These are phyloP conservation scores for Albifimbria verrucaria DNA, from an alignment of 2,329 filamentous ascomycete species.

Conservation along the genomic window DNA sequence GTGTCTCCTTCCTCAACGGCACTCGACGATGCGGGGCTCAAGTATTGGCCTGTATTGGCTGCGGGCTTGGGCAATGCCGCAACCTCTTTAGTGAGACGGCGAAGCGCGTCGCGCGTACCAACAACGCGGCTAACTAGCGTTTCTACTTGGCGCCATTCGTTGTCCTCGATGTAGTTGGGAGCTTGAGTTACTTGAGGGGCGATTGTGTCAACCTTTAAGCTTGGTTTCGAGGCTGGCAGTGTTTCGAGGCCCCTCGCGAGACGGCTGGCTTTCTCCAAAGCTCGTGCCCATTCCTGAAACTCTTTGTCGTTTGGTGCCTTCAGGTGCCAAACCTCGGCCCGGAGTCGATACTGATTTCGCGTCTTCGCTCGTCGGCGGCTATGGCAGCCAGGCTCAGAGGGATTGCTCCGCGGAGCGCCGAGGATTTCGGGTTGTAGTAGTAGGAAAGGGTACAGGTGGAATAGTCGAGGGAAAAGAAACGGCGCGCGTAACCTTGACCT, in stretches of 20 bases:
- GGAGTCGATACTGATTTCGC: slow-evolving; percentile 95
- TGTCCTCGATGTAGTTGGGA: slow-evolving; percentile 58
- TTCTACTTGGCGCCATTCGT: slow-evolving; percentile 86
- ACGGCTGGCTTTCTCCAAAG: slow-evolving; percentile 78
- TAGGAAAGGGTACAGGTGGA: slow-evolving; percentile 93
- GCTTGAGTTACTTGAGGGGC: slow-evolving; percentile 21
- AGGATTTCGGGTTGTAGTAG: slow-evolving; percentile 91
- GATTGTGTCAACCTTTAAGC: slow-evolving; percentile 22
- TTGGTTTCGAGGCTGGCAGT: slow-evolving; percentile 20
- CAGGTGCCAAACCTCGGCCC: slow-evolving; percentile 97
- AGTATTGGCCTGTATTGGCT: slow-evolving; percentile 23
- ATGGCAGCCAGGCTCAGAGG: slow-evolving; percentile 89
- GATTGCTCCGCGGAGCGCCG: slow-evolving; percentile 86
- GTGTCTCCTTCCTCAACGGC: slow-evolving; percentile 52
- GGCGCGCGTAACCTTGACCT: slow-evolving; percentile 86
- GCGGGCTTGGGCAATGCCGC: slow-evolving; percentile 45
- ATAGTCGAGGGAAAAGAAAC: slow-evolving; percentile 96
- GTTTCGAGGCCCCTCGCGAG: slow-evolving; percentile 53
- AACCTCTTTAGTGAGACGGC: slow-evolving; percentile 81
- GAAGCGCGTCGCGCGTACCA: slow-evolving; percentile 83
- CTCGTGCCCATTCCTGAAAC: slow-evolving; percentile 82
- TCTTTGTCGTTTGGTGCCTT: slow-evolving; percentile 78
- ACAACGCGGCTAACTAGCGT: slow-evolving; percentile 80
- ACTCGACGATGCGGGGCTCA: slow-evolving; percentile 39
- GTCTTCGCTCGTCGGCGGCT: slow-evolving; percentile 79